Percentiles rank a stretch among this genome's conserved stretches.
Evolutionary conservation across 495 filamentous ascomycete genomes (phyloP).

Genomic region (Xylaria palmicola): DNA sequence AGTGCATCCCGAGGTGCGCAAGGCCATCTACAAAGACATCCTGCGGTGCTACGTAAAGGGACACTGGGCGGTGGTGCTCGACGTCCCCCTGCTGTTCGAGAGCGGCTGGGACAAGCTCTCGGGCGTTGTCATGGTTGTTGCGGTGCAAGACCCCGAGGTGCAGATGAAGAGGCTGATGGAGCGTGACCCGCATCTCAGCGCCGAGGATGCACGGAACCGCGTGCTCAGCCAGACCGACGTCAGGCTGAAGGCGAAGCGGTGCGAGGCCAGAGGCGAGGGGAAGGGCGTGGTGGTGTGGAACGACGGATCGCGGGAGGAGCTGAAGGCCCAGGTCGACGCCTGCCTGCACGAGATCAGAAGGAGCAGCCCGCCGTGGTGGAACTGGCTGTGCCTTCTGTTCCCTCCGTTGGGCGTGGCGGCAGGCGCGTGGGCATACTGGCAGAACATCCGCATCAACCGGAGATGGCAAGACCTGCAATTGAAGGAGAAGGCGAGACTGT

Average conservation of each 20-base stretch:
- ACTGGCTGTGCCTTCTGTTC: conserved; percentile 64
- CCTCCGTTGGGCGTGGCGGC: conserved; percentile 69
- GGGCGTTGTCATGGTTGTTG: conserved; percentile 81
- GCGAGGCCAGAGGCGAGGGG: conserved; percentile 58
- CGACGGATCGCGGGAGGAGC: conserved; percentile 67
- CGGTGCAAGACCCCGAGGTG: conserved; percentile 66
- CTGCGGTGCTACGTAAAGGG: conserved; percentile 66
- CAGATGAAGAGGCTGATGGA: conserved; percentile 76
- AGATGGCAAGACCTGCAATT: conserved; percentile 66
- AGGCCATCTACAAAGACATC: conserved; percentile 70
- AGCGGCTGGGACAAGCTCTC: conserved; percentile 74
- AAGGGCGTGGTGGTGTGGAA: conserved; percentile 83
- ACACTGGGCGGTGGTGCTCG: conserved; percentile 84
- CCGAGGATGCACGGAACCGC: conserved; percentile 77
- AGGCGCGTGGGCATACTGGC: conserved; percentile 64
- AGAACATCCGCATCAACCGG: conserved; percentile 64
- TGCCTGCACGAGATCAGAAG: conserved; percentile 61
- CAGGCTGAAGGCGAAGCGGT: conserved; percentile 72
- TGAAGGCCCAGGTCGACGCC: conserved; percentile 61
- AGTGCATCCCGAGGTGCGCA: conserved; percentile 81
- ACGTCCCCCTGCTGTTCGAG: conserved; percentile 91
- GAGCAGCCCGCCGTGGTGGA: conserved; percentile 77
- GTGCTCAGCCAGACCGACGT: conserved; percentile 84
- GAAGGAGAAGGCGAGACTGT: conserved; percentile 70
- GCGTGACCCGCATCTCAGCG: conserved; percentile 68